phyloP scores from a whole-genome alignment of 1,139 yeast species.

The Debaryomyces sp. region DNA sequence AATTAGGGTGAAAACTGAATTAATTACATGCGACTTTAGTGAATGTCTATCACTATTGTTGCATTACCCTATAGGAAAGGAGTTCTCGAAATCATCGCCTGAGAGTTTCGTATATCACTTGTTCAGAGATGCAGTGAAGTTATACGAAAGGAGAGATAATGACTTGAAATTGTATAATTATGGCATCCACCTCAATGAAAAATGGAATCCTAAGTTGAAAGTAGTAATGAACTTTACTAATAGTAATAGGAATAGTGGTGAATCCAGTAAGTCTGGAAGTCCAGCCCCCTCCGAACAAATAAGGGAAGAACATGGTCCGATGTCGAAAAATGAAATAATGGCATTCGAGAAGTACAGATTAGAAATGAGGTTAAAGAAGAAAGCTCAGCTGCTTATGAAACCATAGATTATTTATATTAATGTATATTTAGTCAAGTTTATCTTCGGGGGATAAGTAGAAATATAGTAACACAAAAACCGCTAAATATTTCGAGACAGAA shows the following conservation, averaged over 20 bases:
- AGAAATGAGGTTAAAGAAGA: constrained; percentile 49
- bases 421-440: constrained; percentile 5
- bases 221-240: constrained; percentile 34
- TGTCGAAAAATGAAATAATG: constrained; percentile 34
- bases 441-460: neutral
- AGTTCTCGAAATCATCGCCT: constrained; percentile 14
- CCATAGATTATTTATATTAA: constrained; percentile 7
- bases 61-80: constrained; percentile 53
- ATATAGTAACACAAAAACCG: constrained; percentile 6
- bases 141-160: constrained; percentile 31
- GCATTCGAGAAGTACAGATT: constrained; percentile 45
- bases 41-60: constrained; percentile 60
- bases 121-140: constrained; percentile 33
- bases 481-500: neutral
- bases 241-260: constrained; percentile 21
- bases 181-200: constrained; percentile 39
- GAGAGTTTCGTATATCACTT: constrained; percentile 26
- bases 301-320: neutral
- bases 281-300: constrained; percentile 12
- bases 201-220: constrained; percentile 39
- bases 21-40: constrained; percentile 60
- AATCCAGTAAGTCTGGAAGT: constrained; percentile 19
- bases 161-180: constrained; percentile 46
- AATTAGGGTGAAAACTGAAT: constrained; percentile 51
- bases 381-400: constrained; percentile 40